Evolutionary conservation across 345 rosid genomes (phyloP).

Genomic region (Draba incana): DNA sequence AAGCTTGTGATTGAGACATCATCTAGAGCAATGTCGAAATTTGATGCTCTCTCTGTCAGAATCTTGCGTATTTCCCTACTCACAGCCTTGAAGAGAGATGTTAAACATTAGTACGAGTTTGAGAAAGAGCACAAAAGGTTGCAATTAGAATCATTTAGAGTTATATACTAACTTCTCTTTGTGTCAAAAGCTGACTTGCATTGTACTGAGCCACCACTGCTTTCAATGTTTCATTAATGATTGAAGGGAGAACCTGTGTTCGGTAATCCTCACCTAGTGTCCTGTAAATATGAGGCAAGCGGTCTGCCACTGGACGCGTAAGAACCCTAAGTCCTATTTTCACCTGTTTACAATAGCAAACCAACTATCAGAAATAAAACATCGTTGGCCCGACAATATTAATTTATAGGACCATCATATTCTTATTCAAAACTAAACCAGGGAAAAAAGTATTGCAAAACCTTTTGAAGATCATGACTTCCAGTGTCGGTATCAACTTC

Average conservation of each 20-base stretch:
- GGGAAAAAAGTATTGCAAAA: conserved; percentile 15
- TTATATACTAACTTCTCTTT: conserved; percentile 21
- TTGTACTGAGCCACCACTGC: conserved; percentile 89
- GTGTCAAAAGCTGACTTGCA: conserved; percentile 92
- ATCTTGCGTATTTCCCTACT: conserved; percentile 76
- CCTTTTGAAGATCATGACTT: conserved; percentile 89
- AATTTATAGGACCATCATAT: too few species aligned
- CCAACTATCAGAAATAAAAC: too few species aligned
- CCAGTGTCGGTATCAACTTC: conserved; percentile 74
- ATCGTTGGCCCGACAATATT: too few species aligned
- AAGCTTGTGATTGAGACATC: conserved; percentile 81
- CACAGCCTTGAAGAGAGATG: conserved; percentile 18
- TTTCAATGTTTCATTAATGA: conserved; percentile 83
- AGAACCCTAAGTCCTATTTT: too few species aligned
- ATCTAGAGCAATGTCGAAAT: conserved; percentile 58
- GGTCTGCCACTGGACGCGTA: too few species aligned
- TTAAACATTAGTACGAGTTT: not conserved
- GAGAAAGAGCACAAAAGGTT: too few species aligned
- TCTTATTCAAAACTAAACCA: not conserved
- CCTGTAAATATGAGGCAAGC: too few species aligned
- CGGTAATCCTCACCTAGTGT: too few species aligned
- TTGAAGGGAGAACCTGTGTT: too few species aligned
- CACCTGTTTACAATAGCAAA: too few species aligned
- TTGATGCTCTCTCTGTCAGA: conserved; percentile 67
- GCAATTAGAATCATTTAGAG: too few species aligned